Base-by-base conservation (phyloP, 768 basidiomycete genomes). In the Mycena amicta region DNA sequence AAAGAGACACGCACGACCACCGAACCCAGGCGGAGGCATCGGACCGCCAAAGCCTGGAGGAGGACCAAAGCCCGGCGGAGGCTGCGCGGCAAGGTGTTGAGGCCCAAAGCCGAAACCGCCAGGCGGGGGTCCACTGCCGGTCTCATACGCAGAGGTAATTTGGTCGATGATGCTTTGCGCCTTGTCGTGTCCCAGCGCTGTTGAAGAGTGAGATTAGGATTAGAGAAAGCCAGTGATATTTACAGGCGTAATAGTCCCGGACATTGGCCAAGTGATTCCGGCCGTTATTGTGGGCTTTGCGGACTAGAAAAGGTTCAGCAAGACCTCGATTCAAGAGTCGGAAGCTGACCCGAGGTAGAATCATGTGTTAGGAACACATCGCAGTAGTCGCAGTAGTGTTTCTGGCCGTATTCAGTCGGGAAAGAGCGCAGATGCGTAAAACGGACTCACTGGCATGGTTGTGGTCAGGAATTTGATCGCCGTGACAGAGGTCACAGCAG, bases 121-220 rank as follows among this genome's bases (percentile, higher is more conserved):
- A 12, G 90, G 90, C 63, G 92, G 92, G 39, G 92, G 92, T 2
- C 90, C 90, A 52, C 88, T 87, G 41, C 90, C 87, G 27, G 82
- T 83, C 75, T 98, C 96, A 69, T 96, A 97, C 25, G 91, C 88
- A 22, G 90, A 87, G 33, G 94, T 95, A 74, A 99, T 98, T 74
- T 96, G 93, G 83, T 99, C 96, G 71, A 99, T 98, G 71, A 98
- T 94, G 67, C 78, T 93, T 74, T 99, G 97, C 18, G 96, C 95
- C 74, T 96, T 96, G 82, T 98, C 95, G 74, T 98, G 94, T 55
- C 90, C 90, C 55, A 93, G 84, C 2, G 90, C 90, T 92, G 59
- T 20, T 52, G 47, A 22, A 16, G 11, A 33, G 22, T 2, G 50
- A 59, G 43, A 66, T 56, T 57, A 53, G 26, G 15, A 45, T 0